phyloP scores from a whole-genome alignment of 257 asterid genomes.

The Nicotiana benthamiana region DNA sequence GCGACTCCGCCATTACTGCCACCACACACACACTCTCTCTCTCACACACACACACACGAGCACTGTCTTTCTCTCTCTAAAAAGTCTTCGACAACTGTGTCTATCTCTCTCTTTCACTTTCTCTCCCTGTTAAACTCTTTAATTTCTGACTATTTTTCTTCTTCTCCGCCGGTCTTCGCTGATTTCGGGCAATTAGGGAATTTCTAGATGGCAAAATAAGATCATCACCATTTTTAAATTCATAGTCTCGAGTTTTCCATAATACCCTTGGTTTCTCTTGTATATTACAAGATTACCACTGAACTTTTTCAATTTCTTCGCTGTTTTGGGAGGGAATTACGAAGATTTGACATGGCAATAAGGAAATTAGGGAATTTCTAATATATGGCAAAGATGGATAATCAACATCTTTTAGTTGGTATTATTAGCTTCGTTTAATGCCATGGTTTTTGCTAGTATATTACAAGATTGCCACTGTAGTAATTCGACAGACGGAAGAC shows the following conservation, averaged over 20 bases:
- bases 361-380: no score
- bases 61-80: constrained; percentile 20
- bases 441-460: background rate
- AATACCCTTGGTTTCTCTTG: constrained; percentile 9
- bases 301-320: background rate
- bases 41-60: background rate
- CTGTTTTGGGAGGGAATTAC: constrained; percentile 18
- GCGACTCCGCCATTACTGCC: constrained; percentile 70
- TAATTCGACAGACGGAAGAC: background rate
- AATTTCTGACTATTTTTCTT: constrained; percentile 19
- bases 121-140: background rate
- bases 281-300: constrained; percentile 42
- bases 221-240: constrained; percentile 32
- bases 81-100: constrained; percentile 23
- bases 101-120: constrained; percentile 21
- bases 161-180: constrained; percentile 26
- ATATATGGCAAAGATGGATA: background rate
- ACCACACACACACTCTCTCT: background rate
- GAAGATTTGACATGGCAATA: no score
- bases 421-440: background rate
- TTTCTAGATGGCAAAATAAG: constrained; percentile 39
- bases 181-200: constrained; percentile 26
- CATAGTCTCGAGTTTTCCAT: constrained; percentile 5
- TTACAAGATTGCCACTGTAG: background rate
- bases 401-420: constrained; percentile 15